Evolutionary conservation across 2,329 filamentous ascomycete species (phyloP).

Genomic region (Hortaea sp.): DNA sequence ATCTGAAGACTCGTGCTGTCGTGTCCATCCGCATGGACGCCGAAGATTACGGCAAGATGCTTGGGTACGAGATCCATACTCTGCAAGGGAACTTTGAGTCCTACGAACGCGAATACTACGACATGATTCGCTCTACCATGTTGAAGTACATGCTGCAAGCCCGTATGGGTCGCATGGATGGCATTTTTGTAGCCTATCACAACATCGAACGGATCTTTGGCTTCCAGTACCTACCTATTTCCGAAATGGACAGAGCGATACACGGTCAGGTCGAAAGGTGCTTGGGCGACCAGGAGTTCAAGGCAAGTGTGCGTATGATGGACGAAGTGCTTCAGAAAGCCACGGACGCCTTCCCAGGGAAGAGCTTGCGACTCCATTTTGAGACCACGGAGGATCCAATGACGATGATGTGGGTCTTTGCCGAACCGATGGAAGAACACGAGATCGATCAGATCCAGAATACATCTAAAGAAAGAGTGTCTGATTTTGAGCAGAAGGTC

Average conservation of each 20-base stretch:
- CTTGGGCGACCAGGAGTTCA: conserved; percentile 78
- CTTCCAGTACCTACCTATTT: conserved; percentile 82
- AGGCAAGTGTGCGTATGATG: conserved; percentile 64
- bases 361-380: conserved; percentile 30
- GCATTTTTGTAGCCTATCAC: conserved; percentile 94
- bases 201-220: conserved; percentile 93
- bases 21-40: conserved; percentile 85
- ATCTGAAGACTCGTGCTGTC: conserved; percentile 90
- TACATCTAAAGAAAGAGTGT: conserved; percentile 52
- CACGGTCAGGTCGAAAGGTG: conserved; percentile 61
- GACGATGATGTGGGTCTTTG: conserved; percentile 78
- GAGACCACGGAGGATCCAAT: conserved; percentile 32
- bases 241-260: conserved; percentile 83
- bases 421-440: conserved; percentile 66
- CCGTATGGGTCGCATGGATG: conserved; percentile 96
- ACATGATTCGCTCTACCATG: conserved; percentile 91
- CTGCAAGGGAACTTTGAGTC: conserved; percentile 76
- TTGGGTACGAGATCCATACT: conserved; percentile 76
- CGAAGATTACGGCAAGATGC: conserved; percentile 57
- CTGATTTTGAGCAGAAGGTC: conserved; percentile 52
- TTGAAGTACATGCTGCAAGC: conserved; percentile 95
- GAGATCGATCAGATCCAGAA: conserved; percentile 67
- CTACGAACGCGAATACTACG: conserved; percentile 89
- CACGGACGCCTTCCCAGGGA: conserved; percentile 62
- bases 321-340: conserved; percentile 71